A percentile compares a stretch with the other conserved stretches of the same genome.
Evolutionary conservation across 768 basidiomycete species (phyloP).

Genomic region (Phylloporus sp.): DNA sequence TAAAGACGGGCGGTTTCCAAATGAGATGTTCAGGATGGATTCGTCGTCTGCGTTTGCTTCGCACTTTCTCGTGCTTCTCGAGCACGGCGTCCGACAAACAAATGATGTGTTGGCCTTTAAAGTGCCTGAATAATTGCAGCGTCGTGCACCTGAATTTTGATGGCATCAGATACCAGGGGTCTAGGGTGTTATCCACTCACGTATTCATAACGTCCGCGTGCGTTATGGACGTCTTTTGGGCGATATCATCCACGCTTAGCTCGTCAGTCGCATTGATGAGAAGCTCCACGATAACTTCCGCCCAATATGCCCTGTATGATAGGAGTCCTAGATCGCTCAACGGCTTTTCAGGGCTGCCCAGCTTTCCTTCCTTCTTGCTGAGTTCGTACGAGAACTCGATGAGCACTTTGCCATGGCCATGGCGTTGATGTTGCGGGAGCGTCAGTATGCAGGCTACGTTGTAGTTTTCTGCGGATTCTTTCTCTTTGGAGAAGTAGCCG

Average conservation of each 20-base stretch:
- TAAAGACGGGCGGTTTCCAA: slow-evolving; percentile 96
- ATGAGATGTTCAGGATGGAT: slow-evolving; percentile 76
- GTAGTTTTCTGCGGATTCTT: slow-evolving; percentile 96
- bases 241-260: slow-evolving; percentile 94
- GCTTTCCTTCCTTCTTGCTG: slow-evolving; percentile 92
- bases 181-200: slow-evolving; percentile 48
- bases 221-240: slow-evolving; percentile 90
- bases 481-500: slow-evolving; percentile 99
- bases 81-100: slow-evolving; percentile 87
- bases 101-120: slow-evolving; percentile 92
- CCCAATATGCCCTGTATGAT: slow-evolving; percentile 95
- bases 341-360: slow-evolving; percentile 97
- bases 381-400: slow-evolving; percentile 99
- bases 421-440: slow-evolving; percentile 96
- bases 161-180: slow-evolving; percentile 9
- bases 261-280: slow-evolving; percentile 67
- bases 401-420: slow-evolving; percentile 90
- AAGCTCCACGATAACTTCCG: slow-evolving; percentile 90
- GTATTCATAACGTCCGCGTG: slow-evolving; percentile 98
- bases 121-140: slow-evolving; percentile 91
- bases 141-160: slow-evolving; percentile 74
- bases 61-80: slow-evolving; percentile 84
- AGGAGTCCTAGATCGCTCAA: slow-evolving; percentile 90
- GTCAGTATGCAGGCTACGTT: slow-evolving; percentile 99
- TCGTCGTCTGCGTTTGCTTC: slow-evolving; percentile 68